A percentile compares a stretch with the other conserved stretches of the same genome.
phyloP scores from a whole-genome alignment of 108 stramenopile genomes.

The Cyclotella choctawhatcheeana region DNA sequence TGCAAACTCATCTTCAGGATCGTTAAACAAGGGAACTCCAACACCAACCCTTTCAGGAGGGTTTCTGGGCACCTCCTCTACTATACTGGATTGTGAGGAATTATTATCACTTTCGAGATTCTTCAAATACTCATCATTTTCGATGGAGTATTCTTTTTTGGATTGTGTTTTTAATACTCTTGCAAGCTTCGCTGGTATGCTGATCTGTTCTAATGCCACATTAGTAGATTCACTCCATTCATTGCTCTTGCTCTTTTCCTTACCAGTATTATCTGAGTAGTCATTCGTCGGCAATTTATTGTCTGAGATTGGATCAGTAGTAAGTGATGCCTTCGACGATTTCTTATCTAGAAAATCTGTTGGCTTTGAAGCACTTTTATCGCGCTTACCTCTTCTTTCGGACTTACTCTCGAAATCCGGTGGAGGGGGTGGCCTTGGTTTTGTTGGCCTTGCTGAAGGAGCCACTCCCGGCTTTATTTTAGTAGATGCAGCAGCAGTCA shows the following conservation, averaged over 20 bases:
- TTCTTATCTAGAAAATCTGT: too few species aligned
- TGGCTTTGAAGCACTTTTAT: background rate
- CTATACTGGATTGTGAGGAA: background rate
- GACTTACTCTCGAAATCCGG: background rate
- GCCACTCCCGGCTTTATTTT: background rate
- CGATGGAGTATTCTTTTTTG: background rate
- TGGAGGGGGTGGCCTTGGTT: background rate
- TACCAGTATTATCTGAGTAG: background rate
- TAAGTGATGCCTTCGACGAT: too few species aligned
- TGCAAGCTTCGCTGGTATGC: background rate
- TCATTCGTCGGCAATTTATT: background rate
- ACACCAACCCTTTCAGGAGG: background rate
- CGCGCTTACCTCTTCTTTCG: background rate
- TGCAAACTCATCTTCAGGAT: constrained; percentile 26
- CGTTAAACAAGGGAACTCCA: constrained; percentile 28
- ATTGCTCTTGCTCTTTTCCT: background rate
- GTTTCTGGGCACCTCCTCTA: background rate
- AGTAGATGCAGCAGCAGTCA: background rate
- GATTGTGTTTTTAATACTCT: background rate
- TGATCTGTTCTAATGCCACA: background rate
- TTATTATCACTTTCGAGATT: background rate
- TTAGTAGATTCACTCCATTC: background rate
- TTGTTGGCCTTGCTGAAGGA: background rate
- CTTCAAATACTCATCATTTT: background rate
- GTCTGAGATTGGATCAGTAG: too few species aligned